phyloP scores from a whole-genome alignment of 2,329 filamentous ascomycete genomes.

The Alternaria consortialis region DNA sequence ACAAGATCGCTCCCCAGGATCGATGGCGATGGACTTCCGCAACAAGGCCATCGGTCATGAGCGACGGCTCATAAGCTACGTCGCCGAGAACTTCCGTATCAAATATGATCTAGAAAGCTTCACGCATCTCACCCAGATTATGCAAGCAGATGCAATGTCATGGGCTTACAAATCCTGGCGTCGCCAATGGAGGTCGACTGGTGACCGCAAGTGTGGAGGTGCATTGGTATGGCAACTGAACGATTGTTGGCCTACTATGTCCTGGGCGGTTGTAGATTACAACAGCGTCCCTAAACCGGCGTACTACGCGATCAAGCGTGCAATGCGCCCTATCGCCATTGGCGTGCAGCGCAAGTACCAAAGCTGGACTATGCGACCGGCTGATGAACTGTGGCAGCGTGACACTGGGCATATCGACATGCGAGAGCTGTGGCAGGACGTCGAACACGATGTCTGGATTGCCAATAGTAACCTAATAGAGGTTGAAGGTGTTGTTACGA shows the following conservation, averaged over 20 bases:
- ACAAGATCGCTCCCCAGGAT: constrained; percentile 74
- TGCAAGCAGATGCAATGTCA: constrained; percentile 68
- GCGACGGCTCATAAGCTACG: constrained; percentile 82
- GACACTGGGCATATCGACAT: constrained; percentile 43
- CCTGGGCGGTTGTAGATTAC: constrained; percentile 80
- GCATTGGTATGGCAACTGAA: constrained; percentile 86
- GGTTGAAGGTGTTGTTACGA: constrained; percentile 56
- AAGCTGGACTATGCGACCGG: constrained; percentile 57
- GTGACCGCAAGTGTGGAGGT: constrained; percentile 72
- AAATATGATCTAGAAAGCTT: constrained; percentile 62
- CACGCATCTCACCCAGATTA: constrained; percentile 64
- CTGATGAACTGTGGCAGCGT: constrained; percentile 40
- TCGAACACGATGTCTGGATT: constrained; percentile 65
- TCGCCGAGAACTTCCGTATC: constrained; percentile 84
- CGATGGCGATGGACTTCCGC: constrained; percentile 91
- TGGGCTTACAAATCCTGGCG: constrained; percentile 72
- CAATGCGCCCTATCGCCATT: constrained; percentile 61
- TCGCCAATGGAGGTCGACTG: constrained; percentile 74
- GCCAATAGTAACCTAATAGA: constrained; percentile 58
- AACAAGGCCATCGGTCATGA: constrained; percentile 95
- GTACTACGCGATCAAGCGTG: constrained; percentile 73
- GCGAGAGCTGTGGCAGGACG: constrained; percentile 26
- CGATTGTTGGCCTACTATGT: constrained; percentile 86
- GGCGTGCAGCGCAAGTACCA: constrained; percentile 64
- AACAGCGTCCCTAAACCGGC: constrained; percentile 79